These are phyloP conservation scores for Eragrostis curvula DNA, from an alignment of 176 grass and related monocot species.

Conservation along the genomic window DNA sequence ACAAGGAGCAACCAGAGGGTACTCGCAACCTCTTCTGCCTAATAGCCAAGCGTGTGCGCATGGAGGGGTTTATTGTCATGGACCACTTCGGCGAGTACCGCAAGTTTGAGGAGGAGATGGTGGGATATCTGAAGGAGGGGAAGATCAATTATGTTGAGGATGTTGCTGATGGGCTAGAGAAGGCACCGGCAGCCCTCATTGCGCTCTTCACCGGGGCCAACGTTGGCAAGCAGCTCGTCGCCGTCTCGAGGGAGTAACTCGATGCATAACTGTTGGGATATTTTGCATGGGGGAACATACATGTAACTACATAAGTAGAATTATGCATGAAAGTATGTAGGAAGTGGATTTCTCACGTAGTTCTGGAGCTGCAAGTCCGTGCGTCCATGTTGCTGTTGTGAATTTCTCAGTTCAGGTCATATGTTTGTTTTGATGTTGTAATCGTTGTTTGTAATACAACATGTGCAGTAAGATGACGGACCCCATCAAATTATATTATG, in stretches of 20 bases:
- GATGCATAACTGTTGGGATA: too few relatives aligned
- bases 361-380: too few relatives aligned
- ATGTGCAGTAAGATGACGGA: too few relatives aligned
- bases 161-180: constrained; percentile 45
- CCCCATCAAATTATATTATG: too few relatives aligned
- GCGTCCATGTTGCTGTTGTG: too few relatives aligned
- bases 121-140: constrained; percentile 40
- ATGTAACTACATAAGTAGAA: too few relatives aligned
- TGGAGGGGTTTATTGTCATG: constrained; percentile 50
- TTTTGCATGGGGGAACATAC: too few relatives aligned
- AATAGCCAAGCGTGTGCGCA: constrained; percentile 35
- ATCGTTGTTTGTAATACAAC: too few relatives aligned
- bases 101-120: constrained; percentile 52
- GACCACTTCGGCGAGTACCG: constrained; percentile 41
- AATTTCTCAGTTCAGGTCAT: too few relatives aligned
- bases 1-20: constrained; percentile 33
- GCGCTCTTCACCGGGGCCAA: constrained; percentile 43
- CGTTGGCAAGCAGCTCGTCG: constrained; percentile 55
- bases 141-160: constrained; percentile 58
- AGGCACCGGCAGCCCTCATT: constrained; percentile 40
- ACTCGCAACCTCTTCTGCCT: constrained; percentile 32
- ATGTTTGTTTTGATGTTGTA: too few relatives aligned
- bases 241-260: constrained; percentile 13
- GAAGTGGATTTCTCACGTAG: too few relatives aligned
- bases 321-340: too few relatives aligned